Percentiles rank a stretch among this genome's conserved stretches.
Conservation (phyloP, 2,329 filamentous ascomycete species). For the Trichoderma asperellum region DNA sequence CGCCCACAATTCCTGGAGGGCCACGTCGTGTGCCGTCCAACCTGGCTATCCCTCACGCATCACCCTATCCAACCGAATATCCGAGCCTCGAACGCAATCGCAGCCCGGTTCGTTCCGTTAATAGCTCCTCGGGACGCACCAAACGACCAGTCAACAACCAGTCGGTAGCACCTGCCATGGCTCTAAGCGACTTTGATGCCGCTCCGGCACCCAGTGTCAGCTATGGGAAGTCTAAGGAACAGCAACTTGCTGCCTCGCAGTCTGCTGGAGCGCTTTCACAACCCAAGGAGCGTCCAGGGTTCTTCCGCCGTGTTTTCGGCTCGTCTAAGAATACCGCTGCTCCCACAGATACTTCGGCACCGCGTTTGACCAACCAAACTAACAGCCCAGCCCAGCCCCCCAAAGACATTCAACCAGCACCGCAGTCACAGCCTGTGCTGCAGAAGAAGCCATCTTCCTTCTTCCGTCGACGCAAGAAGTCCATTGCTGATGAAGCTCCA, state of each 20-base stretch:
- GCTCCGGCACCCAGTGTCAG: slow-evolving; percentile 62
- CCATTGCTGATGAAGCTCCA: slow-evolving; percentile 70
- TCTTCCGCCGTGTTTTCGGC: slow-evolving; percentile 92
- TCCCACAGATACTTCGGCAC: slow-evolving; percentile 41
- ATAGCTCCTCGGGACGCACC: slow-evolving; percentile 48
- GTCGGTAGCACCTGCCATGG: slow-evolving; percentile 37
- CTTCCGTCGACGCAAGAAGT: slow-evolving; percentile 92
- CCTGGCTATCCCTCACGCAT: slow-evolving; percentile 41
- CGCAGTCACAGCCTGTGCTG: slow-evolving; percentile 59
- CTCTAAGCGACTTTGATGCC: slow-evolving; percentile 51
- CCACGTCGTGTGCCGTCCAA: slow-evolving; percentile 60
- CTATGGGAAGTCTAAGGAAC: slow-evolving; percentile 61
- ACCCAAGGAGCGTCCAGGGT: slow-evolving; percentile 75
- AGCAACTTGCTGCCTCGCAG: slow-evolving; percentile 47
- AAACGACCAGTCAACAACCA: slow-evolving; percentile 38
- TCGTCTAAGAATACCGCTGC: slow-evolving; percentile 60
- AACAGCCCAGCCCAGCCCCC: slow-evolving; percentile 53
- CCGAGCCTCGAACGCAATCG: slow-evolving; percentile 56
- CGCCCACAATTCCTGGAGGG: slow-evolving; percentile 79
- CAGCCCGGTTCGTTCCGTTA: slow-evolving; percentile 60
- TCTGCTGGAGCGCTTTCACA: slow-evolving; percentile 48
- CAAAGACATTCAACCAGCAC: slow-evolving; percentile 51
- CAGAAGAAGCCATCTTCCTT: slow-evolving; percentile 95
- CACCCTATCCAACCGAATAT: slow-evolving; percentile 46
- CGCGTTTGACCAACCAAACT: slow-evolving; percentile 41